A percentile compares a stretch with the other conserved stretches of the same genome.
phyloP scores from a whole-genome alignment of 257 asterid species.

The Fraxinus anomala region DNA sequence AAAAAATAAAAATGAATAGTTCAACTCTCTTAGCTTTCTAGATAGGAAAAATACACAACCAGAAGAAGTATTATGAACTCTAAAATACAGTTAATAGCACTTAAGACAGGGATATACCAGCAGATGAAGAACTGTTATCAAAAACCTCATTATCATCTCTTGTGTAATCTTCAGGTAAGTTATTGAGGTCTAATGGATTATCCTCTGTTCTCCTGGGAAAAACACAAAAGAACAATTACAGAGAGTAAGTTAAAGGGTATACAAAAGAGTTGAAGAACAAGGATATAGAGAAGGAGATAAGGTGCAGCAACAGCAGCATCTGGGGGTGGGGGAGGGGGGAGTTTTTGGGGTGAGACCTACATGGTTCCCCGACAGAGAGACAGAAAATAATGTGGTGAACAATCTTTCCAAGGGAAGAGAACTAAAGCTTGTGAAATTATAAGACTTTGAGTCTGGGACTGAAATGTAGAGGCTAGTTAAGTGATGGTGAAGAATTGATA shows the following conservation, averaged over 20 bases:
- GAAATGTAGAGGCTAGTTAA: constrained; percentile 49
- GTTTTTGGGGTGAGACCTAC: constrained; percentile 57
- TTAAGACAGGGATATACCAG: constrained; percentile 55
- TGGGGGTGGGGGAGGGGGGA: background rate
- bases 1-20: background rate
- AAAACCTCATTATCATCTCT: constrained; percentile 58
- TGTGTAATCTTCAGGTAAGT: constrained; percentile 84
- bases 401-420: constrained; percentile 34
- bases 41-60: background rate
- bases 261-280: background rate
- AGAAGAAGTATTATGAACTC: background rate
- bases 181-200: constrained; percentile 89
- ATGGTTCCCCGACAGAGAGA: constrained; percentile 71
- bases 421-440: constrained; percentile 44
- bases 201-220: constrained; percentile 77
- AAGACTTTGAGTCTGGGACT: constrained; percentile 70
- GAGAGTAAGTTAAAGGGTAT: background rate
- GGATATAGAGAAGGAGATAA: constrained; percentile 21
- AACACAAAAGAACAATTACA: constrained; percentile 6
- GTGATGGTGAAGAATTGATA: constrained; percentile 71
- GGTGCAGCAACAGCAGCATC: background rate
- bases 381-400: constrained; percentile 29
- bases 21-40: background rate
- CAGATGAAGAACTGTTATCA: constrained; percentile 77
- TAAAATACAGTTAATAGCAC: constrained; percentile 15